Evolutionary conservation across 352 stramenopile genomes (phyloP).

Genomic region (Phytophthora fragariaefolia): DNA sequence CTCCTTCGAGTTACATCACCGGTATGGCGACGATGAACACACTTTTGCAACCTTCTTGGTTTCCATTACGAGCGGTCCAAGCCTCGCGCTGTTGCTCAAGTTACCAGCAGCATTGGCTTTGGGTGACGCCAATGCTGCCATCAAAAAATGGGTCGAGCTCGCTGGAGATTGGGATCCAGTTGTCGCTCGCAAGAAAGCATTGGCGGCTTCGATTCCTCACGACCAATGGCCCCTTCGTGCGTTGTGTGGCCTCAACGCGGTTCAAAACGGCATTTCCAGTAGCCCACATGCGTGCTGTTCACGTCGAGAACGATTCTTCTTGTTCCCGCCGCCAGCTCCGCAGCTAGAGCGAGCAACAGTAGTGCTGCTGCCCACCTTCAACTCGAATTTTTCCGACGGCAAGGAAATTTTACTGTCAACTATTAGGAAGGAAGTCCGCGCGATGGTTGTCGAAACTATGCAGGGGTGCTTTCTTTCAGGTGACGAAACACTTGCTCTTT

Average conservation of each 20-base stretch:
- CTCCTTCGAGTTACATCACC: conserved; percentile 34
- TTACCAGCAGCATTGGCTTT: conserved; percentile 21
- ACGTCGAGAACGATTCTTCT: conserved; percentile 64
- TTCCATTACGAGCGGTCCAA: conserved; percentile 63
- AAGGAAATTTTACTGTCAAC: conserved; percentile 34
- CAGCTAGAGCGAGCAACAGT: conserved; percentile 47
- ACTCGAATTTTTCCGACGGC: conserved; percentile 28
- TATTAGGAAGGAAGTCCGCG: conserved; percentile 34
- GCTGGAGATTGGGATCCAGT: conserved; percentile 66
- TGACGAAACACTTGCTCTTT: conserved; percentile 27
- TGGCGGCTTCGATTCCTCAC: conserved; percentile 38
- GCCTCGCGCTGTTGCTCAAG: conserved; percentile 70
- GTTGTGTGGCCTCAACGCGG: conserved; percentile 66
- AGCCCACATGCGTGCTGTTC: conserved; percentile 62
- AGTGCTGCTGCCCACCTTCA: conserved; percentile 49
- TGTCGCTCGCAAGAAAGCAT: conserved; percentile 47
- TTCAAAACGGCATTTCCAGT: conserved; percentile 73
- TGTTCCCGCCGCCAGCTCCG: conserved; percentile 49
- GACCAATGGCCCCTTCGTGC: conserved; percentile 72
- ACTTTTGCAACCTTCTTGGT: conserved; percentile 54
- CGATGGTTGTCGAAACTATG: conserved; percentile 33
- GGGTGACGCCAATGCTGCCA: conserved; percentile 32
- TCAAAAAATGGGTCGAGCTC: conserved; percentile 47
- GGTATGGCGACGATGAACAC: conserved; percentile 32
- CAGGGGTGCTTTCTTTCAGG: conserved; percentile 14